These are phyloP conservation scores for Trichosporon ovoides DNA, from an alignment of 1,284 basidiomycete species.

Conservation along the genomic window DNA sequence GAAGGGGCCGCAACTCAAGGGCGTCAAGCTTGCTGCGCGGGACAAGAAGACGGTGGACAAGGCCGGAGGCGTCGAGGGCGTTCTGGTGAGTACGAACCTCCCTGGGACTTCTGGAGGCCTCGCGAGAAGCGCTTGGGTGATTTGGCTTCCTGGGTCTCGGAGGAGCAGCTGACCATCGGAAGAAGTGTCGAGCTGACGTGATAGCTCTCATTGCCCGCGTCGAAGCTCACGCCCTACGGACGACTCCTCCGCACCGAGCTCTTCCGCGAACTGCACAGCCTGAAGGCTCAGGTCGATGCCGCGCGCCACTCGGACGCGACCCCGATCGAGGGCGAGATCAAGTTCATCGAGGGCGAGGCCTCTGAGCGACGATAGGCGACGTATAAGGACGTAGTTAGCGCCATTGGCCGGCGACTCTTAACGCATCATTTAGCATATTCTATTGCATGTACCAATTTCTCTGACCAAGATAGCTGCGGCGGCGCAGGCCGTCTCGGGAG, in stretches of 20 bases:
- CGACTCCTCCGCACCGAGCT: constrained; percentile 37
- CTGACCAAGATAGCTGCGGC: no score
- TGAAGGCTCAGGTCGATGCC: constrained; percentile 5
- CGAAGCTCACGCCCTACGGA: constrained; percentile 42
- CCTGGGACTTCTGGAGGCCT: not conserved
- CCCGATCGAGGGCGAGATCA: not conserved
- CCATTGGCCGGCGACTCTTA: no score
- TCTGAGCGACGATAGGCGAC: no score
- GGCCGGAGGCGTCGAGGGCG: constrained; percentile 46
- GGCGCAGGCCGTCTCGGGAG: no score
- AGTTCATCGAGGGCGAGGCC: no score
- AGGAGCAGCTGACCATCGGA: no score
- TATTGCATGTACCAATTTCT: no score
- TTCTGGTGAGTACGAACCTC: constrained; percentile 35
- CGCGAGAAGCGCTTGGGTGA: not conserved
- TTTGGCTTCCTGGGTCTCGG: no score
- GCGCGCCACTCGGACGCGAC: not conserved
- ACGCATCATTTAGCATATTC: no score
- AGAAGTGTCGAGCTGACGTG: no score
- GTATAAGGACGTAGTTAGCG: no score
- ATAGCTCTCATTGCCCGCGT: constrained; percentile 41
- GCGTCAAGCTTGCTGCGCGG: constrained; percentile 39
- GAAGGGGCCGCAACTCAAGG: constrained; percentile 22
- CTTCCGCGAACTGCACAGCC: constrained; percentile 37
- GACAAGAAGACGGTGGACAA: constrained; percentile 41